Evolutionary conservation across 768 basidiomycete species (phyloP), one percentile per base, ranked within the genome.

Genomic region (Boletus barrowsii): DNA sequence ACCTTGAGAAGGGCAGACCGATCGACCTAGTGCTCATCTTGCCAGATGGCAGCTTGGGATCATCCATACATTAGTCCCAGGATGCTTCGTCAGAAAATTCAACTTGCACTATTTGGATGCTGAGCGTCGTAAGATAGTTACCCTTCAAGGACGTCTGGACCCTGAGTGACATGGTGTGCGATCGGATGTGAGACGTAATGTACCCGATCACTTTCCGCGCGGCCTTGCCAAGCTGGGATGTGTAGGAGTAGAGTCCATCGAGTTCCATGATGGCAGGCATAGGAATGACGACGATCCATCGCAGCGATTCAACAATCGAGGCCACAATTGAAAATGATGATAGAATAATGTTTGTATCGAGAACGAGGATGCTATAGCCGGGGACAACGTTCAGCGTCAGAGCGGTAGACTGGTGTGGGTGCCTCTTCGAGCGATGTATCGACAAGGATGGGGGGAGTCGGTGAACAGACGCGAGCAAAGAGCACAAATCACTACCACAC

Each of bases 261-360:
- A 99, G 85, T 62, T 99, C 97, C 79, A 95, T 98, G 65, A 98
- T 82, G 57, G 97, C 96, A 0, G 94, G 95, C 4, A 98, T 81
- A 4, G 97, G 97, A 0, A 99, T 76, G 54, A 99, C 77, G 43
- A 96, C 78, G 0, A 91, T 97, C 93, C 94, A 98, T 26, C 75
- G 76, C 17, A 84, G 72, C 56, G 83, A 85, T 68, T 96, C 91
- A 47, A 98, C 77, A 54, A 98, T 76, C 13, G 85, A 80, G 0
- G 81, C 70, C 54, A 99, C 78, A 59, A 88, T 75, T 1, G 84
- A 69, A 4, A 98, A 76, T 0, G 92, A 93, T 0, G 91, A 88
- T 15, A 98, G 79, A 0, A 99, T 76, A 53, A 98, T 90, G 73
- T 98, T 98, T 45, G 96, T 98, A 72, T 98, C 96, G 64, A 96